phyloP scores from a whole-genome alignment of 768 basidiomycete genomes.

The Chalciporus sphaerocephalus region DNA sequence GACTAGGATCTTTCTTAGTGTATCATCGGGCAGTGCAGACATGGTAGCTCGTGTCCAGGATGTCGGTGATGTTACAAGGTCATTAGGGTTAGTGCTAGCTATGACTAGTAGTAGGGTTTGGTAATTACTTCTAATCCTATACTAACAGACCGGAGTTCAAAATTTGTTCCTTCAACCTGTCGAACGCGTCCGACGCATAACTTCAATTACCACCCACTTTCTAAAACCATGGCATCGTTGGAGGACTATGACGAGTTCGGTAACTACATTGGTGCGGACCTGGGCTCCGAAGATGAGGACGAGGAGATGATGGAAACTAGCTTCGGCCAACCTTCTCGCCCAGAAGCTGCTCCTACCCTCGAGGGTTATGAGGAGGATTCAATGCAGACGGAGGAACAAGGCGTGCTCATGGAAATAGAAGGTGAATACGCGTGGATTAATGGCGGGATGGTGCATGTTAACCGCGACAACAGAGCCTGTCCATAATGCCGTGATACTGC shows the following conservation, averaged over 20 bases:
- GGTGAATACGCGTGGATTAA: constrained; percentile 41
- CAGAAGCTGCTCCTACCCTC: constrained; percentile 50
- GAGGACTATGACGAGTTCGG: constrained; percentile 93
- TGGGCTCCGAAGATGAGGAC: constrained; percentile 73
- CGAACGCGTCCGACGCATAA: constrained; percentile 19
- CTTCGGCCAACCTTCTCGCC: constrained; percentile 37
- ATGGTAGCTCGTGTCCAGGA: constrained; percentile 28
- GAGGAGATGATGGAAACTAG: constrained; percentile 54
- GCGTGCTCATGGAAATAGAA: constrained; percentile 81
- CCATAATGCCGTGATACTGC: constrained; percentile 81
- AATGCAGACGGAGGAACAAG: constrained; percentile 51
- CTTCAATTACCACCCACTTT: constrained; percentile 6
- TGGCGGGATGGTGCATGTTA: constrained; percentile 1
- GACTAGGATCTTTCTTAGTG: constrained; percentile 81
- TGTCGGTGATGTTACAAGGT: constrained; percentile 6
- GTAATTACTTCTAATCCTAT: neutral
- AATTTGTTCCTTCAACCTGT: constrained; percentile 24
- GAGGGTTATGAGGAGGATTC: constrained; percentile 81
- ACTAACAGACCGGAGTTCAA: constrained; percentile 31
- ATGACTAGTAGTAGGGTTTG: neutral
- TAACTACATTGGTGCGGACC: constrained; percentile 94
- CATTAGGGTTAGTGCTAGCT: constrained; percentile 10
- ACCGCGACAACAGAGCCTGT: constrained; percentile 51
- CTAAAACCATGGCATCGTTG: constrained; percentile 48
- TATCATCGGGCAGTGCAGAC: constrained; percentile 71